Evolutionary conservation across 164 flowering plant genomes (phyloP), one percentile per base, ranked within the genome.

Genomic region (Tetrastigma voinierianum): DNA sequence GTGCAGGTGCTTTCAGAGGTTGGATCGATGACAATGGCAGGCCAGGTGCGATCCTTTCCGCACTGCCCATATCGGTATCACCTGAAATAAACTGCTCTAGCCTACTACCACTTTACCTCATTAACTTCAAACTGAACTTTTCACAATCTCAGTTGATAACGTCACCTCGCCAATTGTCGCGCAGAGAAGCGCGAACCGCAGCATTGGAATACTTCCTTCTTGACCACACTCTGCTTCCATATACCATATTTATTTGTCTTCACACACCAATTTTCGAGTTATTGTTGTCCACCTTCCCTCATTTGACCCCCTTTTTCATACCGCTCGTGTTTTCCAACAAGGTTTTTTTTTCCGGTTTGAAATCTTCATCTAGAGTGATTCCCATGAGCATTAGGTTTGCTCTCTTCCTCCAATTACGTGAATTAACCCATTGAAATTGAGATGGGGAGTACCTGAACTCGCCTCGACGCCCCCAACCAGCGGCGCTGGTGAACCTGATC

Each of bases 21-120:
- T 10, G 99, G 98, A 76, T 96, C 96, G 72, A 96, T 90, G 14
- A 96, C 96, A 68, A 86, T 77, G 23, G 97, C 99, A 16, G 99
- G 99, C 99, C 98, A 93, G 58, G n/a, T 86, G 4, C 96, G 97
- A 62, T 77, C 83, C 72, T 78, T 86, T 66, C 90, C 90, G 0
- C 88, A 76, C 71, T 5, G 96, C 99, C 99, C 99, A 96, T 47
- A 93, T n/a, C 93, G 45, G 90, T 71, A 76, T 93, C 98, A 10
- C 97, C 96, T 21, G 80, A 51, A 65, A 77, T 78, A 67, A 93
- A 95, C 46, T 90, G 61, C 62, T 80, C 88, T 1, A 1, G 76
- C 81, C 69, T 74, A 83, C 49, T 77, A 74, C 55, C 87, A 47
- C 80, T 56, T 76, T 74, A 70, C 66, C 81, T 65, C 72, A 24